Evolutionary conservation across 73 alveolate species (phyloP).

Genomic region (Durusdinium trenchii): DNA sequence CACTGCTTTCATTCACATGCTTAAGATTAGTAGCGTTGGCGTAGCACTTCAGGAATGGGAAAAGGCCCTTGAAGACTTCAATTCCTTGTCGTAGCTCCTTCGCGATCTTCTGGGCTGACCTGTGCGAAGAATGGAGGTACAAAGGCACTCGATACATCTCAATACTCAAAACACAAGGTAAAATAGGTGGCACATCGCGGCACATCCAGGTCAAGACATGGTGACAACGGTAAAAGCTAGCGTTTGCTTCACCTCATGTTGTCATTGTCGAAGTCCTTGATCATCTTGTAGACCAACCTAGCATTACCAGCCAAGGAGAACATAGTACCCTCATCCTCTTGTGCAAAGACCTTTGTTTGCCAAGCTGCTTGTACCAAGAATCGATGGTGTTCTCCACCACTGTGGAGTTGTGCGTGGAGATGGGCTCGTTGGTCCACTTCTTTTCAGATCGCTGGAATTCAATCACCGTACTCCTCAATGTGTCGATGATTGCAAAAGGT

Average conservation of each 20-base stretch:
- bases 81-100: conserved; percentile 86
- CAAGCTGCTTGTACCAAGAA: conserved; percentile 72
- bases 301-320: background rate
- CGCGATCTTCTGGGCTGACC: conserved; percentile 93
- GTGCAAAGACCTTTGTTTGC: background rate
- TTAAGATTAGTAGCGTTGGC: conserved; percentile 48
- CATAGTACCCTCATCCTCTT: background rate
- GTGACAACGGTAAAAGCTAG: background rate
- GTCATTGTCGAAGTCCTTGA: conserved; percentile 90
- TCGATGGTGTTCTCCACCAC: conserved; percentile 56
- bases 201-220: background rate
- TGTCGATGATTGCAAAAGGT: background rate
- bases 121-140: too few species aligned
- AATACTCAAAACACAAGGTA: too few species aligned
- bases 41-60: conserved; percentile 84
- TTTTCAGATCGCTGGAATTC: conserved; percentile 85
- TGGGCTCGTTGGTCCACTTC: conserved; percentile 92
- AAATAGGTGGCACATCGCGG: too few species aligned
- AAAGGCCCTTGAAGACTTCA: conserved; percentile 77
- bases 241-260: conserved; percentile 71
- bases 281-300: conserved; percentile 92
- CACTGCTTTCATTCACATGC: background rate
- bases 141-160: too few species aligned
- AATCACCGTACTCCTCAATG: conserved; percentile 68
- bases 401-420: conserved; percentile 77